phyloP scores from a whole-genome alignment of 352 stramenopile species.

The Phytophthora citricola region DNA sequence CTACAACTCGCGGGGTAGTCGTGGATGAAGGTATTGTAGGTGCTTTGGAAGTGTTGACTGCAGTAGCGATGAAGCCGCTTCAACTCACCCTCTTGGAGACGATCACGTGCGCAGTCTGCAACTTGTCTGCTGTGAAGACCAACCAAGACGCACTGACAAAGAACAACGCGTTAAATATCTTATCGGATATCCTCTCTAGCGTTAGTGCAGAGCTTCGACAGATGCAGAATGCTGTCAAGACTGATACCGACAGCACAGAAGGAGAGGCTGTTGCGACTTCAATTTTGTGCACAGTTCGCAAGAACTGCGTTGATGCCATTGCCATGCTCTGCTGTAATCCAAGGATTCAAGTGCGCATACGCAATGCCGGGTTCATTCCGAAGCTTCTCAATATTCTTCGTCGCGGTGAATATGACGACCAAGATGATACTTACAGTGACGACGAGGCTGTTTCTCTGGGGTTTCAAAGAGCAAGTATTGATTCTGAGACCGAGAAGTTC shows the following conservation, averaged over 20 bases:
- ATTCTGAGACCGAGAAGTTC: constrained; percentile 75
- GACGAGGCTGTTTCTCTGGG: constrained; percentile 7
- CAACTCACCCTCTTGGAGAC: constrained; percentile 52
- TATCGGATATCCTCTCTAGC: constrained; percentile 51
- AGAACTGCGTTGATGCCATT: constrained; percentile 70
- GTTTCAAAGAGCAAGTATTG: constrained; percentile 19
- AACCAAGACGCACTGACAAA: constrained; percentile 73
- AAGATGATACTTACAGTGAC: constrained; percentile 33
- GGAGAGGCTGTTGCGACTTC: constrained; percentile 18
- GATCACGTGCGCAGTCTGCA: constrained; percentile 63
- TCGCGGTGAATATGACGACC: constrained; percentile 12
- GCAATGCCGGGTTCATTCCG: constrained; percentile 58
- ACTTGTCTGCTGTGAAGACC: constrained; percentile 63
- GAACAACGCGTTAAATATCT: constrained; percentile 55
- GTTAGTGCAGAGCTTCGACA: constrained; percentile 38
- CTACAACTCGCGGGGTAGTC: constrained; percentile 72
- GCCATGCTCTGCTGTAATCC: constrained; percentile 81
- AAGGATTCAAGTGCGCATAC: constrained; percentile 67
- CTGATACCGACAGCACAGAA: constrained; percentile 26
- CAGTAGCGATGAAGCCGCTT: constrained; percentile 29
- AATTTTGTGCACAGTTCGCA: constrained; percentile 49
- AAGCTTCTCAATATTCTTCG: constrained; percentile 56
- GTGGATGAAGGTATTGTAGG: constrained; percentile 77
- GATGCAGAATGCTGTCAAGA: constrained; percentile 13
- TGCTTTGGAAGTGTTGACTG: constrained; percentile 57